Evolutionary conservation across 352 stramenopile species (phyloP), one percentile per base, ranked within the genome.

Genomic region (Phytophthora litchii): DNA sequence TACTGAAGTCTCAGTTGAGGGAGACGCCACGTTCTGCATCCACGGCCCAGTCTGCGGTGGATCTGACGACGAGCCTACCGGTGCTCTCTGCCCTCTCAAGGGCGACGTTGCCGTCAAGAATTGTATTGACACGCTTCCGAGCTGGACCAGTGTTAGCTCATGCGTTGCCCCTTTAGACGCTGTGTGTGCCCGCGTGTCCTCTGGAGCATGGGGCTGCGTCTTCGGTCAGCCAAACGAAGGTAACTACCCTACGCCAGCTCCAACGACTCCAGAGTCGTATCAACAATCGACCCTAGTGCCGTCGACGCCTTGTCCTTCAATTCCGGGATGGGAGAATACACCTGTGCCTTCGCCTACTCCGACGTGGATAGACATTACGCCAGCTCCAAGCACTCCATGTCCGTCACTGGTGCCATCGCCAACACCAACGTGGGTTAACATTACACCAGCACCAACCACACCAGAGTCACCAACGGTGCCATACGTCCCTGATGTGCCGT

Each of bases 11-110:
- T 86, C 74, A 8, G 70, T 91, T 8, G 66, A 86, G 23, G 61
- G 74, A 10, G 79, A 89, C 45, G 81, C 79, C 9, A 86, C 79
- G 19, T 89, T 85, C 65, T 88, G 79, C 61, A 82, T 89, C 37
- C 27, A 62, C 7, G 81, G 76, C 3, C 60, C 75, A 1, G 62
- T 89, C 46, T 91, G 79, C 59, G 79, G 71, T 20, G 81, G 79
- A 41, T 36, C 60, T 3, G 76, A 69, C 6, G 25, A 59, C 6
- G 25, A 59, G 11, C 74, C 76, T 19, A 63, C 70, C 12, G 81
- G 81, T 1, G 34, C 37, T 2, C 49, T 67, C 5, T 91, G 81
- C n/a, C 81, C 81, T 7, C 48, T 72, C 45, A 75, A 85, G 48
- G 81, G 81, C 10, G 72, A 77, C 20, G 49, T 80, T 6, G 77